These are phyloP conservation scores for Candida sanyaensis DNA, from an alignment of 1,139 yeast species.

Conservation along the genomic window DNA sequence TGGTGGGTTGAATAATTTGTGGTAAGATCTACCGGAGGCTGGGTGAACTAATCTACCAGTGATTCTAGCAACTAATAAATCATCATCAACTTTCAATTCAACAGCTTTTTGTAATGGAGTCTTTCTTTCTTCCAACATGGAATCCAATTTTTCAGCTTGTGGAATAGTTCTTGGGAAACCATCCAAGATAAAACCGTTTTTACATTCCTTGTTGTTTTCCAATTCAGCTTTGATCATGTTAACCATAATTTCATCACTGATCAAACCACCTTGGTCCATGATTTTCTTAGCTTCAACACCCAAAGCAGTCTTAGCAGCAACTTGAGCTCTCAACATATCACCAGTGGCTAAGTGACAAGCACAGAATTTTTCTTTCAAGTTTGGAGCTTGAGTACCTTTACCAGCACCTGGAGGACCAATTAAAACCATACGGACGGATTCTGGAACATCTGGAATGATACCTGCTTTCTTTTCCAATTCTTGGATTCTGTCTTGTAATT, in stretches of 20 bases:
- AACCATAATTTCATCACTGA: slow-evolving; percentile 97
- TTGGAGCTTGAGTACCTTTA: slow-evolving; percentile 99
- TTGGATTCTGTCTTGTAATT: slow-evolving; percentile 67
- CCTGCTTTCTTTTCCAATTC: slow-evolving; percentile 69
- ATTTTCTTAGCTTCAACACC: slow-evolving; percentile 97
- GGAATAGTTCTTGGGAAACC: slow-evolving; percentile 99
- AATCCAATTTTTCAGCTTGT: slow-evolving; percentile 95
- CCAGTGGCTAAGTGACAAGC: slow-evolving; percentile 99
- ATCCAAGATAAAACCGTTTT: slow-evolving; percentile 92
- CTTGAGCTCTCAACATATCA: slow-evolving; percentile 98
- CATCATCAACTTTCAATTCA: slow-evolving; percentile 96
- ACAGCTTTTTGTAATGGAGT: slow-evolving; percentile 91
- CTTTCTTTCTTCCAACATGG: slow-evolving; percentile 78
- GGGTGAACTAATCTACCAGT: slow-evolving; percentile 99
- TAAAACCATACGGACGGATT: slow-evolving; percentile 91
- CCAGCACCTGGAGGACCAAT: slow-evolving; percentile 99
- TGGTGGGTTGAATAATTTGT: slow-evolving; percentile 97
- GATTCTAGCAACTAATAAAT: slow-evolving; percentile 93
- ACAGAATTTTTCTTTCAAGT: slow-evolving; percentile 89
- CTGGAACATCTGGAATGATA: slow-evolving; percentile 59
- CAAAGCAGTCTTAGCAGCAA: slow-evolving; percentile 83
- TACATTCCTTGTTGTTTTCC: slow-evolving; percentile 80
- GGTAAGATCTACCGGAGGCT: slow-evolving; percentile 97
- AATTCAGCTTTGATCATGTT: slow-evolving; percentile 94
- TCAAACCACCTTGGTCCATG: slow-evolving; percentile 98